A percentile compares a stretch with the other conserved stretches of the same genome.
Conservation (phyloP, 1,139 yeast genomes). For the Yamadazyma dushanensis region DNA sequence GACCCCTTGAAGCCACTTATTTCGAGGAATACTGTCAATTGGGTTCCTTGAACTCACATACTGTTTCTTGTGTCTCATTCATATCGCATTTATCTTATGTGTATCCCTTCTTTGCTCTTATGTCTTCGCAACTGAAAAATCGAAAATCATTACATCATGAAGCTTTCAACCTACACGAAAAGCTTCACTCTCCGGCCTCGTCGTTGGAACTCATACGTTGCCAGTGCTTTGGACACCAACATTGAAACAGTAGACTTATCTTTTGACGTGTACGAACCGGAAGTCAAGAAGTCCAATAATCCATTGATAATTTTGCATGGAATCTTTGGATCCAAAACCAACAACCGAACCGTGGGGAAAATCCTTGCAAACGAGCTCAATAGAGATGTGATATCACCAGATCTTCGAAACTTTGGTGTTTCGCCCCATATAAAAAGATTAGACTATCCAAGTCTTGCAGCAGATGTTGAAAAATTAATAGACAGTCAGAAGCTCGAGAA, state of each 20-base stretch:
- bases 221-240: constrained; percentile 25
- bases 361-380: constrained; percentile 39
- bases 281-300: constrained; percentile 16
- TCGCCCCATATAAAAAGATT: constrained; percentile 73
- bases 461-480: constrained; percentile 78
- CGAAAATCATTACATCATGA: no score
- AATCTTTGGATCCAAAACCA: constrained; percentile 77
- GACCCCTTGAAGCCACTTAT: no score
- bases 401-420: constrained; percentile 88
- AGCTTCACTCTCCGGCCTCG: no score
- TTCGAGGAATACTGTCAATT: no score
- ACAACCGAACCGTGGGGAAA: constrained; percentile 75
- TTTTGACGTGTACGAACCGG: constrained; percentile 32
- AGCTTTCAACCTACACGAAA: no score
- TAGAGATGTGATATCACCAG: constrained; percentile 66
- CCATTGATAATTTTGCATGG: constrained; percentile 88
- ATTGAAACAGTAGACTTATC: constrained; percentile 31
- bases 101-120: no score
- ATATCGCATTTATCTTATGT: no score
- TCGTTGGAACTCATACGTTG: constrained; percentile 14
- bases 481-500: constrained; percentile 40
- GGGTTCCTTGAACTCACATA: no score
- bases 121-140: no score
- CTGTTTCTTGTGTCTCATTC: no score
- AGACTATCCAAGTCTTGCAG: constrained; percentile 79